These are phyloP conservation scores for Exophiala viscosa DNA, from an alignment of 2,329 filamentous ascomycete species.

Conservation along the genomic window DNA sequence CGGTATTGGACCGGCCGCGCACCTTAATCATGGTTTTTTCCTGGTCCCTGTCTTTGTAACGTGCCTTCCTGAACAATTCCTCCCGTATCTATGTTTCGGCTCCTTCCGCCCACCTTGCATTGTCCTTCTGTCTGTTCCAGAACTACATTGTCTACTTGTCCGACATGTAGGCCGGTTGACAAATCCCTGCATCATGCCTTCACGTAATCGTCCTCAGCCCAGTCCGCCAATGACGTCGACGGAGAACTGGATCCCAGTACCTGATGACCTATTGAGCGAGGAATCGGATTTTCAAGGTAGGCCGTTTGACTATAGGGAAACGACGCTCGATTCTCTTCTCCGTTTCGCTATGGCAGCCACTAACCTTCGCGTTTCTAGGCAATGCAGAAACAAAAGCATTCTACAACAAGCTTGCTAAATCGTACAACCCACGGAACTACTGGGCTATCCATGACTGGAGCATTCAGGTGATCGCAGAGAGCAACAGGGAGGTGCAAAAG, in stretches of 20 bases:
- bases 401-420: constrained; percentile 50
- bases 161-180: background rate
- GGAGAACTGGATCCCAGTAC: background rate
- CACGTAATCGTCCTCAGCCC: background rate
- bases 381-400: constrained; percentile 48
- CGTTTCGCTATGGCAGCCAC: background rate
- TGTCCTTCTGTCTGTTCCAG: background rate
- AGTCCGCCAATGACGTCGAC: background rate
- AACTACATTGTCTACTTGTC: background rate
- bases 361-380: constrained; percentile 43
- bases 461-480: constrained; percentile 20
- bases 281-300: constrained; percentile 46
- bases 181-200: background rate
- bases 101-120: background rate
- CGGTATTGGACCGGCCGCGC: too few species aligned
- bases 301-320: background rate
- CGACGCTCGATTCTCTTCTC: background rate
- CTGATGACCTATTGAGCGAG: constrained; percentile 37
- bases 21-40: too few species aligned
- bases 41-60: too few species aligned
- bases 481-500: constrained; percentile 4
- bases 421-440: constrained; percentile 52
- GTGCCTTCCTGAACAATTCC: background rate
- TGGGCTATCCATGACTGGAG: constrained; percentile 36
- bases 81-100: background rate